Base-by-base conservation (phyloP, 2,329 filamentous ascomycete species). In the Sarocladium brachiariae region DNA sequence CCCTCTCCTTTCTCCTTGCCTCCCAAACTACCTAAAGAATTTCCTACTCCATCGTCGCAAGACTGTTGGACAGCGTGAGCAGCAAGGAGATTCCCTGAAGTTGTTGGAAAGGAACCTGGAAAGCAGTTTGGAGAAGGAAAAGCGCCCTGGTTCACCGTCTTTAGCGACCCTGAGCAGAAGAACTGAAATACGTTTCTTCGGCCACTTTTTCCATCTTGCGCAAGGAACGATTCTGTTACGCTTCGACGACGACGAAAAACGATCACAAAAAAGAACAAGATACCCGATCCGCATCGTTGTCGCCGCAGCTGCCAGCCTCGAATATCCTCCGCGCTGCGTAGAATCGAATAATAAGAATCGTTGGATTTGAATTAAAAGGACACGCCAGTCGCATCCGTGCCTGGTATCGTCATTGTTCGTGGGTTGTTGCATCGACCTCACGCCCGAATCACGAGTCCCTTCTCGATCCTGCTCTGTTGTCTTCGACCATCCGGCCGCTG, bases 151-250 rank as follows among this genome's bases (percentile, higher is more conserved):
- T 56, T 51, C 51, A 49, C 25, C 23, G 41, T 50, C 51, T 52
- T 33, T 52, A 43, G 58, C 64, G 59, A 62, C 54, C 54, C 57
- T 59, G 50, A 51, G 59, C 58, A 57, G 56, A 62, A 63, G 65
- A 66, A 70, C 69, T 71, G 69, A 61, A 71, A 72, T 52, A 72
- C 69, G 70, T 70, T 70, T 60, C 57, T 66, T 64, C 39, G 25
- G 39, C n/a, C 48, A 39, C 21, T 19, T 49, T 21, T 11, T 10
- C 48, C 56, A 58, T 59, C 61, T 50, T 56, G 57, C 61, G 62
- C 64, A 67, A 60, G 51, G 62, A 63, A 69, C 46, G 46, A 37
- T 31, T 48, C 25, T 30, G 35, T 49, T 30, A 49, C 46, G 33
- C 57, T 60, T 61, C 59, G 58, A 65, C 62, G 62, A 62, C 54